Evolutionary conservation across 1,284 basidiomycete species (phyloP).

Genomic region (Wallemia mellicola): DNA sequence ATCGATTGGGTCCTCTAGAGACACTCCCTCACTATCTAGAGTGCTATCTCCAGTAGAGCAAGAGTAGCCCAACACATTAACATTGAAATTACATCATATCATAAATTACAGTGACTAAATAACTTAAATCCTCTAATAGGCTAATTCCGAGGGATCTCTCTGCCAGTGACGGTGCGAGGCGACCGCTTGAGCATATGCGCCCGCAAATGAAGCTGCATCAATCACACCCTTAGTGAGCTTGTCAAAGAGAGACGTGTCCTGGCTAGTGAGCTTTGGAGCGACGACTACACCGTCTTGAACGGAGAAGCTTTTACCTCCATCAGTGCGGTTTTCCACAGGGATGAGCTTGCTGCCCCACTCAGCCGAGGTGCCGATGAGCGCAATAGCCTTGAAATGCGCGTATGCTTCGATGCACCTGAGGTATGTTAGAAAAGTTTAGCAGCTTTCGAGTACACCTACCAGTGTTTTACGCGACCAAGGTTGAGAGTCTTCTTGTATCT

Average conservation of each 20-base stretch:
- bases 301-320: conserved; percentile 6
- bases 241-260: conserved; percentile 3
- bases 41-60: too few species aligned
- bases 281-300: conserved; percentile 9
- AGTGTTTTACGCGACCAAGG: conserved; percentile 8
- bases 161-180: conserved; percentile 8
- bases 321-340: conserved; percentile 7
- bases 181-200: conserved; percentile 8
- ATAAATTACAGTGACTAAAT: background rate
- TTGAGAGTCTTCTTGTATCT: conserved; percentile 8
- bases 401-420: conserved; percentile 5
- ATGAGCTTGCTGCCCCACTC: conserved; percentile 8
- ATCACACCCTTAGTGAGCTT: conserved; percentile 4
- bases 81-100: too few species aligned
- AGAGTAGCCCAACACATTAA: too few species aligned
- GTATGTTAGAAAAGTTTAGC: too few species aligned
- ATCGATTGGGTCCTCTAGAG: too few species aligned
- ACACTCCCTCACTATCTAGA: too few species aligned
- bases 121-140: background rate
- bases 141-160: background rate
- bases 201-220: conserved; percentile 7
- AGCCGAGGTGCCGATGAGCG: conserved; percentile 7
- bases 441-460: too few species aligned
- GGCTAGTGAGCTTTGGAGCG: conserved; percentile 7
- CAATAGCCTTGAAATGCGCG: conserved; percentile 9